phyloP scores from a whole-genome alignment of 208 protist genomes.

The Strigomonas culicis region DNA sequence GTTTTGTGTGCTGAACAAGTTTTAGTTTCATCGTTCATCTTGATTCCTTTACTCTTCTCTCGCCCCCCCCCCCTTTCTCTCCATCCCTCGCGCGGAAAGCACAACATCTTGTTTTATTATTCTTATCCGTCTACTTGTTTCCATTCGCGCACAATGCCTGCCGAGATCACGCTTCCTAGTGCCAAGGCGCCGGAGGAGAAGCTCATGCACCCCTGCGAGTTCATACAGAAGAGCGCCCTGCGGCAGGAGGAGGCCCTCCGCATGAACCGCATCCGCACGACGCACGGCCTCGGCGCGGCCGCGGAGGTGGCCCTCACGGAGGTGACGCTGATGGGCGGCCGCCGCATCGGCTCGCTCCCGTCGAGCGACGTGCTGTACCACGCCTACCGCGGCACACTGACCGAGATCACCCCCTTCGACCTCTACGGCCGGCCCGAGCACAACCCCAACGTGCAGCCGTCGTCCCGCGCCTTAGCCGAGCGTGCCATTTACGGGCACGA shows the following conservation, averaged over 20 bases:
- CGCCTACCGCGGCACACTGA: slow-evolving; percentile 73
- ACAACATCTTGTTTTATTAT: slow-evolving; percentile 4
- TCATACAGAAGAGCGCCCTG: slow-evolving; percentile 67
- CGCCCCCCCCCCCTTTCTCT: slow-evolving; percentile 13
- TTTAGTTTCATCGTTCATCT: too few species aligned
- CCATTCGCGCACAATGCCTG: background rate
- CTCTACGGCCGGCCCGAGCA: slow-evolving; percentile 80
- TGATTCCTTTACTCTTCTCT: background rate
- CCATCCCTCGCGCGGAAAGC: too few species aligned
- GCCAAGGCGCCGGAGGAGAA: slow-evolving; percentile 44
- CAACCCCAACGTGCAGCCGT: slow-evolving; percentile 83
- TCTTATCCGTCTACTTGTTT: slow-evolving; percentile 4
- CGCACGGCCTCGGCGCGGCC: slow-evolving; percentile 69
- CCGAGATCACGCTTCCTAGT: slow-evolving; percentile 52
- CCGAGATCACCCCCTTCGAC: slow-evolving; percentile 55
- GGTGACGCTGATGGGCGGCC: slow-evolving; percentile 60
- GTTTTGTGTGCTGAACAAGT: too few species aligned
- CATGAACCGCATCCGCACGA: slow-evolving; percentile 80
- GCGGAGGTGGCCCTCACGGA: slow-evolving; percentile 71
- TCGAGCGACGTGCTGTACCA: slow-evolving; percentile 79
- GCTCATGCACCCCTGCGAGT: slow-evolving; percentile 83
- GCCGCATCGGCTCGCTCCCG: slow-evolving; percentile 67
- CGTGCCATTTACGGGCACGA: slow-evolving; percentile 76
- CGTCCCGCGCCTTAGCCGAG: slow-evolving; percentile 72
- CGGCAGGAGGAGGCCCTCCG: slow-evolving; percentile 75